Conservation (phyloP, 208 protist genomes). For the Tritrichomonas musculus region DNA sequence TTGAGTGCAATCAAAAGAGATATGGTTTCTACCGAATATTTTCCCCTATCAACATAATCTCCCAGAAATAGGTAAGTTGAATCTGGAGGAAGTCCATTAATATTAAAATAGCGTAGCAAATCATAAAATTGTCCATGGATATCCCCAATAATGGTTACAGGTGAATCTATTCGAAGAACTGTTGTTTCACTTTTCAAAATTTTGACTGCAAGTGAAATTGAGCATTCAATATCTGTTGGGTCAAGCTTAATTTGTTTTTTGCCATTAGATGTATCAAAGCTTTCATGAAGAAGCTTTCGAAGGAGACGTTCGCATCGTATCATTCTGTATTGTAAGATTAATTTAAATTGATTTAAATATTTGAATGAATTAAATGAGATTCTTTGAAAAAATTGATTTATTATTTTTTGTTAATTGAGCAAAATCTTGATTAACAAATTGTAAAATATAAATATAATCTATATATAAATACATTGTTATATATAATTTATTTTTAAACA, state of each 20-base stretch:
- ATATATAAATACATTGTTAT: too few relatives aligned
- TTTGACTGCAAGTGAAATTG: background rate
- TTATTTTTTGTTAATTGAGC: too few relatives aligned
- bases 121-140: background rate
- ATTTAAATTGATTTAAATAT: too few relatives aligned
- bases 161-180: background rate
- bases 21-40: conserved; percentile 40
- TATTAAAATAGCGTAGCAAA: background rate
- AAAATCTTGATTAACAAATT: too few relatives aligned
- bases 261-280: too few relatives aligned
- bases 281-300: too few relatives aligned
- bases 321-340: too few relatives aligned
- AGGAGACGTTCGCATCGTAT: too few relatives aligned
- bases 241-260: background rate
- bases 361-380: too few relatives aligned
- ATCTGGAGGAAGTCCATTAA: background rate
- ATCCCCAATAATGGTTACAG: background rate
- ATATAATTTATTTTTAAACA: too few relatives aligned
- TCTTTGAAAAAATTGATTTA: too few relatives aligned
- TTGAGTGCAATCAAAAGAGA: conserved; percentile 40
- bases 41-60: conserved; percentile 51
- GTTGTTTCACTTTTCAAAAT: conserved; percentile 38
- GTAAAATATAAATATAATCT: too few relatives aligned
- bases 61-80: conserved; percentile 28
- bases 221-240: background rate